phyloP scores from a whole-genome alignment of 2,329 filamentous ascomycete species.

The Aspergillus caelatus region DNA sequence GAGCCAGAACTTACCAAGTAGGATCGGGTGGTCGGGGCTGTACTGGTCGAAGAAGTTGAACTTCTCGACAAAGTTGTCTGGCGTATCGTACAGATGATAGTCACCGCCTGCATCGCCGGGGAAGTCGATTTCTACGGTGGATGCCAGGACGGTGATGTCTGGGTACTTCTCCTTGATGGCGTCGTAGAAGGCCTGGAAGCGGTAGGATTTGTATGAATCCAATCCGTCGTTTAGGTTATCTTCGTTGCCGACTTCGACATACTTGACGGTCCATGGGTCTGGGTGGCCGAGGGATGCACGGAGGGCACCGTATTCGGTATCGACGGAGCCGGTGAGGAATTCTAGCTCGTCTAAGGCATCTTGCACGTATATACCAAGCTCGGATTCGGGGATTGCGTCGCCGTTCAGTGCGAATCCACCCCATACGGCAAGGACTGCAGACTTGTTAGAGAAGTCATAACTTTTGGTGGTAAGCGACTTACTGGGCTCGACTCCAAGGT shows the following conservation, averaged over 20 bases:
- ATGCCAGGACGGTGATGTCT: constrained; percentile 53
- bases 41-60: constrained; percentile 59
- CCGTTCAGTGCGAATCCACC: constrained; percentile 47
- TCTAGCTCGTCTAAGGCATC: constrained; percentile 41
- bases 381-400: constrained; percentile 36
- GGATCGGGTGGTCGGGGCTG: constrained; percentile 24
- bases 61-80: constrained; percentile 53
- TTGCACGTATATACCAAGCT: constrained; percentile 35
- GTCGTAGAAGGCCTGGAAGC: constrained; percentile 62
- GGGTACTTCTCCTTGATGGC: constrained; percentile 61
- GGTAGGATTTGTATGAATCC: constrained; percentile 55
- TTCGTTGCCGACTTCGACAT: constrained; percentile 70
- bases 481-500: constrained; percentile 39
- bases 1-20: constrained; percentile 24
- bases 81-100: constrained; percentile 57
- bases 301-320: constrained; percentile 43
- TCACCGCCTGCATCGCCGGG: constrained; percentile 30
- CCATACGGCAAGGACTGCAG: constrained; percentile 46
- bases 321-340: constrained; percentile 28
- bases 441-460: background rate
- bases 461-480: constrained; percentile 2
- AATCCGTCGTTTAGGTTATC: constrained; percentile 62
- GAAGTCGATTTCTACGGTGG: constrained; percentile 30
- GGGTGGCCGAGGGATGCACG: constrained; percentile 64
- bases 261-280: constrained; percentile 62